Evolutionary conservation across 108 stramenopile species (phyloP).

Genomic region (Craspedostauros australis): DNA sequence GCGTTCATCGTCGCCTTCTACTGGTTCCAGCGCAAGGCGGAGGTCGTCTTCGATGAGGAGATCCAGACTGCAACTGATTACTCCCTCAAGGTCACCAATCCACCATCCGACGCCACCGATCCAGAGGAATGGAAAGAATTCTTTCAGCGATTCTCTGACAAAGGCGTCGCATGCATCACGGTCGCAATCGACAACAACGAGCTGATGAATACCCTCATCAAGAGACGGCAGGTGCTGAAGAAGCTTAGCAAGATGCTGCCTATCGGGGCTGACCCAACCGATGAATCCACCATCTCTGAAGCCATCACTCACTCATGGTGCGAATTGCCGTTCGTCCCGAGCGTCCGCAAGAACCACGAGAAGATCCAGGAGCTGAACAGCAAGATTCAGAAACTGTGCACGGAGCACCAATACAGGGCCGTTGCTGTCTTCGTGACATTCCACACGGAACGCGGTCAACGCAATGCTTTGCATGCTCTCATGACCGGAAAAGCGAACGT

Average conservation of each 20-base stretch:
- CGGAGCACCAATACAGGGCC: constrained; percentile 22
- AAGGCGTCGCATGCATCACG: constrained; percentile 38
- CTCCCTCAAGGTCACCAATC: constrained; percentile 20
- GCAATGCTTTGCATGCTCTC: constrained; percentile 10
- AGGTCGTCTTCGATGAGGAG: constrained; percentile 22
- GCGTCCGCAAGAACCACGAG: no score
- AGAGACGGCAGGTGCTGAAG: constrained; percentile 21
- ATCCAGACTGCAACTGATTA: constrained; percentile 26
- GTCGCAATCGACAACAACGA: constrained; percentile 44
- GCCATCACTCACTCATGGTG: constrained; percentile 1
- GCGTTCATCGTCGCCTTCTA: background rate
- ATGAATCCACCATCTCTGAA: constrained; percentile 9
- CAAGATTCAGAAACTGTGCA: constrained; percentile 21
- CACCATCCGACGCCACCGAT: constrained; percentile 18
- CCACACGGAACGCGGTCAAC: constrained; percentile 19
- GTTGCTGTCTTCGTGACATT: constrained; percentile 26
- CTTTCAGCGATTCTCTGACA: constrained; percentile 1
- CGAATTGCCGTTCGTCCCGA: background rate
- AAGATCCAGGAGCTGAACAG: constrained; percentile 13
- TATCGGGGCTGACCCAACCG: constrained; percentile 7
- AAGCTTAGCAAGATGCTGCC: constrained; percentile 8
- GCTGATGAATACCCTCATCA: constrained; percentile 24
- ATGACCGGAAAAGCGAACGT: background rate
- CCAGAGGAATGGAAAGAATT: constrained; percentile 26
- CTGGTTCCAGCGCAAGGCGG: constrained; percentile 12